A percentile compares a stretch with the other conserved stretches of the same genome.
These are phyloP conservation scores for Sporothrix schenckii DNA, from an alignment of 2,329 filamentous ascomycete species.

Conservation along the genomic window DNA sequence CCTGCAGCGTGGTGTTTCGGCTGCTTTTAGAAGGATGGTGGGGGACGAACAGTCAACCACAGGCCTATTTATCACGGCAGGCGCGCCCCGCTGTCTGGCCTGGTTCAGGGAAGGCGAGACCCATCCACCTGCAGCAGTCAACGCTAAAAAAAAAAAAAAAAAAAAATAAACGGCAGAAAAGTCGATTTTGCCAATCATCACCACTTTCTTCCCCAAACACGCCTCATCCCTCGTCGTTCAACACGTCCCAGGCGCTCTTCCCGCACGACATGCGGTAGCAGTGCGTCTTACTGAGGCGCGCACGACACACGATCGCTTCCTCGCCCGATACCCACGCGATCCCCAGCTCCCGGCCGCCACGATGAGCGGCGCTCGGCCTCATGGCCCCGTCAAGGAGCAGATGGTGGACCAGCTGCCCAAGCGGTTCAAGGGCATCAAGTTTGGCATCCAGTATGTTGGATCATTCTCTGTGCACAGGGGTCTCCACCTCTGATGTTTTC, in stretches of 20 bases:
- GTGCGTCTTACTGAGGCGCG: not conserved
- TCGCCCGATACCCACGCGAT: not conserved
- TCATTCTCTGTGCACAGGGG: not conserved
- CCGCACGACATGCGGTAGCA: conserved; percentile 32
- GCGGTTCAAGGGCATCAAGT: conserved; percentile 89
- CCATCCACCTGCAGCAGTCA: conserved; percentile 19
- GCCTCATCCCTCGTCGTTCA: not conserved
- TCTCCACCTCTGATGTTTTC: not conserved
- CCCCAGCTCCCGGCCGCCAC: conserved; percentile 12
- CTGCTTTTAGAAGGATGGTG: conserved; percentile 13
- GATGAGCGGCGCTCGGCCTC: conserved; percentile 33
- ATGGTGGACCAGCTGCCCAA: conserved; percentile 86
- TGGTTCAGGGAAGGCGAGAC: conserved; percentile 16
- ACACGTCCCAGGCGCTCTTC: not conserved
- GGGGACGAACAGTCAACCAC: conserved; percentile 28
- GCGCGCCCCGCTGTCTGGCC: conserved; percentile 25
- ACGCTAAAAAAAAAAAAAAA: conserved; percentile 32
- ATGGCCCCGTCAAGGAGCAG: conserved; percentile 65
- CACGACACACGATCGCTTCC: not conserved
- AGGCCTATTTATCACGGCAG: conserved; percentile 22
- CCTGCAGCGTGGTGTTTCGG: not conserved
- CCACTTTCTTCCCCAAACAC: conserved; percentile 14
- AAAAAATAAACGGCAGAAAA: conserved; percentile 27
- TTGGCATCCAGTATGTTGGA: conserved; percentile 76
- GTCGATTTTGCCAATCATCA: conserved; percentile 23